A percentile compares a stretch with the other conserved stretches of the same genome.
These are phyloP conservation scores for Phytophthora idaei DNA, from an alignment of 352 stramenopile species.

Conservation along the genomic window DNA sequence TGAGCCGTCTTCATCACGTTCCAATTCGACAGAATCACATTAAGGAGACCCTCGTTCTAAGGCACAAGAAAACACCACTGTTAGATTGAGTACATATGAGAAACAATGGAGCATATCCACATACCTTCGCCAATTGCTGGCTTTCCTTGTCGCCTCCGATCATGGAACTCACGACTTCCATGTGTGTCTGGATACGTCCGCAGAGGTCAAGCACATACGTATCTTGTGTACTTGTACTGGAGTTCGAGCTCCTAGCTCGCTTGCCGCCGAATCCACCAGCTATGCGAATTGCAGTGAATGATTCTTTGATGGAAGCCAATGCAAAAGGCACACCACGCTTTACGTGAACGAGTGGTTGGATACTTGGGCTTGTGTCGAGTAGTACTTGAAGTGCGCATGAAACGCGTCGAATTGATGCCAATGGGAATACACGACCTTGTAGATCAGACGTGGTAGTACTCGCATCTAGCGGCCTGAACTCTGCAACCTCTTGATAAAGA, in stretches of 20 bases:
- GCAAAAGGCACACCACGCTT: constrained; percentile 48
- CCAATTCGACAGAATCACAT: constrained; percentile 59
- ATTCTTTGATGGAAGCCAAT: constrained; percentile 43
- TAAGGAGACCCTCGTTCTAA: constrained; percentile 44
- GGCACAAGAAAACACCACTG: constrained; percentile 4
- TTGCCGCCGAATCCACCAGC: constrained; percentile 57
- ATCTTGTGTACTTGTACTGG: constrained; percentile 30
- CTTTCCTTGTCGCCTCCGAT: constrained; percentile 40
- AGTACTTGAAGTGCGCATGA: constrained; percentile 46
- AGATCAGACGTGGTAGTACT: background rate
- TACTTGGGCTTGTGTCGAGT: constrained; percentile 34
- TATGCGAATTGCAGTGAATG: constrained; percentile 54
- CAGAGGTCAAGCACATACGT: constrained; percentile 46
- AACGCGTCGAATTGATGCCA: constrained; percentile 34
- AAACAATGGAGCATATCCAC: constrained; percentile 4
- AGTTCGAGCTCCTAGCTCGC: constrained; percentile 7
- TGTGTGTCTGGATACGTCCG: constrained; percentile 47
- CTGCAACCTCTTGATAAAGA: constrained; percentile 41
- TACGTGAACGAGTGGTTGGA: constrained; percentile 37
- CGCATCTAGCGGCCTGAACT: constrained; percentile 20
- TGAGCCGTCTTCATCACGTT: constrained; percentile 55
- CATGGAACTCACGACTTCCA: constrained; percentile 55
- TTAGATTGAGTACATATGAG: background rate
- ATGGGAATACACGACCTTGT: constrained; percentile 20
- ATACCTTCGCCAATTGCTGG: constrained; percentile 48